A percentile compares a stretch with the other conserved stretches of the same genome.
Conservation (phyloP, 164 flowering plant species). For the Chimonanthus salicifolius region DNA sequence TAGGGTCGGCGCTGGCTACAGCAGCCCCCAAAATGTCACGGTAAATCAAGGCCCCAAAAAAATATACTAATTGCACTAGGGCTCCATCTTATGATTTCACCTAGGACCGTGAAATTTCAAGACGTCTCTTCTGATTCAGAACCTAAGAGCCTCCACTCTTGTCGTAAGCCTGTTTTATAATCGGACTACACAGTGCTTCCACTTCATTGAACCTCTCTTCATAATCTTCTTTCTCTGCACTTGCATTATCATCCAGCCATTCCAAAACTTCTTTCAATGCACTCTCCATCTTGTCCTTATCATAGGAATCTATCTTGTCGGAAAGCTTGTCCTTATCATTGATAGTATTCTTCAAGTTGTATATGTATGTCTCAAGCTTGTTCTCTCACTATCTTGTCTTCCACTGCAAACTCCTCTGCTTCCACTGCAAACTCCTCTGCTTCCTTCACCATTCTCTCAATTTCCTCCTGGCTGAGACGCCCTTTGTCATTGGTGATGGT, state of each 20-base stretch:
- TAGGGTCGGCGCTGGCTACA: too few relatives aligned
- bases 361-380: constrained; percentile 45
- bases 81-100: too few relatives aligned
- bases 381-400: constrained; percentile 47
- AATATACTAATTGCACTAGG: too few relatives aligned
- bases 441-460: constrained; percentile 40
- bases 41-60: too few relatives aligned
- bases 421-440: constrained; percentile 52
- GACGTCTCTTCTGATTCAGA: constrained; percentile 11
- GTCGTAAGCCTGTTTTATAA: constrained; percentile 37
- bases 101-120: too few relatives aligned
- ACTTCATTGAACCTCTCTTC: constrained; percentile 53
- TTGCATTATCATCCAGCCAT: constrained; percentile 52
- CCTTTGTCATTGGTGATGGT: constrained; percentile 52
- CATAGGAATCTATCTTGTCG: constrained; percentile 42
- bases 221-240: constrained; percentile 47
- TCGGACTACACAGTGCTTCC: constrained; percentile 48
- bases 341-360: constrained; percentile 45
- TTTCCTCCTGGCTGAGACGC: constrained; percentile 50
- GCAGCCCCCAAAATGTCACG: too few relatives aligned
- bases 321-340: constrained; percentile 32
- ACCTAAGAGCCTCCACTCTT: constrained; percentile 27
- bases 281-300: constrained; percentile 46
- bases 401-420: constrained; percentile 48
- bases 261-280: constrained; percentile 45